Evolutionary conservation across 164 flowering plant genomes (phyloP).

Genomic region (Nymphaea colorata): DNA sequence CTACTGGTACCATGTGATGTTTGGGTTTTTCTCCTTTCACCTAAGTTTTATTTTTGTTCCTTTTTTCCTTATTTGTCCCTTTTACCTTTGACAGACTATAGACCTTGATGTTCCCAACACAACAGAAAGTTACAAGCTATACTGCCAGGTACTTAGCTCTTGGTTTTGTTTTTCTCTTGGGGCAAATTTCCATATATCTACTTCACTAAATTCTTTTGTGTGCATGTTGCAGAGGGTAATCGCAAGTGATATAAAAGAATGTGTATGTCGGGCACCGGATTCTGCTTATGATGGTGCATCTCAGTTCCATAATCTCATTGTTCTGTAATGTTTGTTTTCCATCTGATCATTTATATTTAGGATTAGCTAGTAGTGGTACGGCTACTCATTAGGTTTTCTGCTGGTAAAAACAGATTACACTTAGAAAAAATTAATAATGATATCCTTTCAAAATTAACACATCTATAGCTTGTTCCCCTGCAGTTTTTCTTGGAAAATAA

Average conservation of each 20-base stretch:
- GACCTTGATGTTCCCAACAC: conserved; percentile 88
- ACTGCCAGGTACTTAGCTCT: conserved; percentile 51
- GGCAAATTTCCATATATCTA: neutral
- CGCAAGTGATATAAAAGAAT: conserved; percentile 91
- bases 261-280: conserved; percentile 94
- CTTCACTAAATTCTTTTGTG: conserved; percentile 4
- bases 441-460: no score
- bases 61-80: neutral
- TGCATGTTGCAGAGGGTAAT: conserved; percentile 51
- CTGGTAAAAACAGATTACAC: no score
- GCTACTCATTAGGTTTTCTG: no score
- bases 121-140: conserved; percentile 86
- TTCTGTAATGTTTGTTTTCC: no score
- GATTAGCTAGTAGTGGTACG: no score
- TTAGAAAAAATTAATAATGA: no score
- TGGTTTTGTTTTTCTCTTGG: conserved; percentile 2
- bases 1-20: no score
- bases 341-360: no score
- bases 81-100: conserved; percentile 31
- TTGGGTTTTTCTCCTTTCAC: no score
- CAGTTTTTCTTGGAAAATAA: no score
- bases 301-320: neutral
- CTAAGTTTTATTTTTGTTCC: neutral
- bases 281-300: conserved; percentile 80
- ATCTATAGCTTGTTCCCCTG: no score